A percentile compares a stretch with the other conserved stretches of the same genome.
These are phyloP conservation scores for Globisporangium nunn DNA, from an alignment of 352 stramenopile species.

Conservation along the genomic window DNA sequence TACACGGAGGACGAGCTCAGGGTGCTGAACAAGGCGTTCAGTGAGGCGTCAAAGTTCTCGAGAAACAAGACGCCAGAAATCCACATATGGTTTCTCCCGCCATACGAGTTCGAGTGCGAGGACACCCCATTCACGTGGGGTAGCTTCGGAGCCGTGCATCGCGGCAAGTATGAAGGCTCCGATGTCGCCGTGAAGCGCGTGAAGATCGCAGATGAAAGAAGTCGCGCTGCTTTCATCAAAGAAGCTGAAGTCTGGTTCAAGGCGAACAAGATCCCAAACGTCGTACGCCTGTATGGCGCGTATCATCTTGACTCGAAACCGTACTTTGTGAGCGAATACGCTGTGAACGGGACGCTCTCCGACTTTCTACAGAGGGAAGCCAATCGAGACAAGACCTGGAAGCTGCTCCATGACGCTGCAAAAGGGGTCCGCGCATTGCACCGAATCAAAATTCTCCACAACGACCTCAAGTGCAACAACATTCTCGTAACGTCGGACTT, in stretches of 20 bases:
- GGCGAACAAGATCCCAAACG: not conserved
- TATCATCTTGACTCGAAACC: not conserved
- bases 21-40: slow-evolving; percentile 4
- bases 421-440: not conserved
- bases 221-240: not conserved
- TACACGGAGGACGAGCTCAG: slow-evolving; percentile 1
- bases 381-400: not conserved
- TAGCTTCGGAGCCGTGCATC: not conserved
- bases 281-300: not conserved
- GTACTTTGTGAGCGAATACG: not conserved
- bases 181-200: not conserved
- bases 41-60: not conserved
- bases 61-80: not conserved
- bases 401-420: not conserved
- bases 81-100: slow-evolving; percentile 7
- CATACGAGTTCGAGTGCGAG: slow-evolving; percentile 1
- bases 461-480: slow-evolving; percentile 1
- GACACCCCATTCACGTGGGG: slow-evolving; percentile 1
- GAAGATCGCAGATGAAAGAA: not conserved
- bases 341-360: not conserved
- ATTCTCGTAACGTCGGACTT: not conserved
- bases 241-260: not conserved
- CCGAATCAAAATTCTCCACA: not conserved
- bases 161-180: not conserved
- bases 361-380: not conserved